Evolutionary conservation across 371 early-diverging fungal genomes (phyloP).

Genomic region (Circinella minor): DNA sequence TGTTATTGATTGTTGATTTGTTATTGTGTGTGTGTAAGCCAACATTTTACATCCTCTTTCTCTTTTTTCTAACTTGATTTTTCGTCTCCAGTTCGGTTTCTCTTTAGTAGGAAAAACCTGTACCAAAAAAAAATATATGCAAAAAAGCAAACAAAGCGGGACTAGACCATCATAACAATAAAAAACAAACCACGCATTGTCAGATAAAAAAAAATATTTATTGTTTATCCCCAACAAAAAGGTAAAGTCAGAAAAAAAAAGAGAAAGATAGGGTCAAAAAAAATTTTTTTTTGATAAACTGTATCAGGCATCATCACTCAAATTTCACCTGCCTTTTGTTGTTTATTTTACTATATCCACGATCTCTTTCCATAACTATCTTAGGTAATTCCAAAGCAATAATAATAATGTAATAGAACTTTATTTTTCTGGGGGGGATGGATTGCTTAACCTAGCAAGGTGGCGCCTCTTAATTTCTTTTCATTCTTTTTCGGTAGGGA

Average conservation of each 20-base stretch:
- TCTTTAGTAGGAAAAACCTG: not conserved
- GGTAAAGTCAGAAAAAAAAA: constrained; percentile 9
- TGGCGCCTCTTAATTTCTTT: constrained; percentile 2
- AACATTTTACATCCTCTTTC: no score
- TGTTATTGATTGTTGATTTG: no score
- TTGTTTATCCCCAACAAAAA: constrained; percentile 19
- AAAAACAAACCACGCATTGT: constrained; percentile 1
- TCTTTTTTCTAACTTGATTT: no score
- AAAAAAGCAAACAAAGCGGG: not conserved
- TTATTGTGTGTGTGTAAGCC: no score
- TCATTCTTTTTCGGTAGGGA: constrained; percentile 5
- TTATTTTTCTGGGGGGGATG: not conserved
- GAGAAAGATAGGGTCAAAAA: not conserved
- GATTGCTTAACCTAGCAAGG: not conserved
- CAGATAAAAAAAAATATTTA: not conserved
- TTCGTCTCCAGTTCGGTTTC: not conserved
- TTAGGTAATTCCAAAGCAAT: not conserved
- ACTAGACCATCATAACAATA: constrained; percentile 2
- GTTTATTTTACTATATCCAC: constrained; percentile 17
- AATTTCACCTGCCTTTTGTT: constrained; percentile 4
- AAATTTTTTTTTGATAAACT: not conserved
- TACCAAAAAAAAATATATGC: not conserved
- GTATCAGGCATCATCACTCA: constrained; percentile 1
- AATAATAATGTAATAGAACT: not conserved
- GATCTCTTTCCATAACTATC: not conserved